phyloP scores from a whole-genome alignment of 2,329 filamentous ascomycete genomes.

The Macroventuria anomochaeta region DNA sequence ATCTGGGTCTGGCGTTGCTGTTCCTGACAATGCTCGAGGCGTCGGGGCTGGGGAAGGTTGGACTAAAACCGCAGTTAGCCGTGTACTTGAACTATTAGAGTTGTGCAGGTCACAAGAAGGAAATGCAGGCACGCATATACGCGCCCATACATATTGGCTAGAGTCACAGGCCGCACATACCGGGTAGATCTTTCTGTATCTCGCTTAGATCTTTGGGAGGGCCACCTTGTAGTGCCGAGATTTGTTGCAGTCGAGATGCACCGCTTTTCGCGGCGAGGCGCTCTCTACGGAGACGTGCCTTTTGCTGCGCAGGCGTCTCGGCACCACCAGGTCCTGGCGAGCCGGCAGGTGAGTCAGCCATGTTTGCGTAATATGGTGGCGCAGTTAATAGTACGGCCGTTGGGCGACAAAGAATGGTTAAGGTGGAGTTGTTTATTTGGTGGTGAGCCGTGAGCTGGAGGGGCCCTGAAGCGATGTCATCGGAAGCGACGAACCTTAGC shows the following conservation, averaged over 20 bases:
- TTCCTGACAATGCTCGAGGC: constrained; percentile 31
- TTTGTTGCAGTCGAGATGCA: constrained; percentile 73
- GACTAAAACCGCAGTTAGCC: constrained; percentile 34
- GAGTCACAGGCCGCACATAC: constrained; percentile 22
- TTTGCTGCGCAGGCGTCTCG: constrained; percentile 56
- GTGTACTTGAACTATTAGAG: constrained; percentile 1
- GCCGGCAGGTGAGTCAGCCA: constrained; percentile 35
- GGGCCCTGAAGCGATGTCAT: constrained; percentile 11
- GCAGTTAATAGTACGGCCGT: background rate
- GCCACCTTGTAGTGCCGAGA: constrained; percentile 72
- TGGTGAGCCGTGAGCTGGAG: constrained; percentile 10
- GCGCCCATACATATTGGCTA: background rate
- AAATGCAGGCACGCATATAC: constrained; percentile 1
- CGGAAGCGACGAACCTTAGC: constrained; percentile 1
- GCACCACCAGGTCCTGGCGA: constrained; percentile 23
- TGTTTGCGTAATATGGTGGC: constrained; percentile 10
- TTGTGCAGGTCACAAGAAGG: background rate
- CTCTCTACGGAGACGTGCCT: constrained; percentile 78
- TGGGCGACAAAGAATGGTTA: background rate
- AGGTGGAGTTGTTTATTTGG: constrained; percentile 5
- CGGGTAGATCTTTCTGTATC: constrained; percentile 43
- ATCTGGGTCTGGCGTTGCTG: constrained; percentile 63
- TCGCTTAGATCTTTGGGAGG: constrained; percentile 44
- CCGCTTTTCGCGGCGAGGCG: constrained; percentile 80
- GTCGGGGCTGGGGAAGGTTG: constrained; percentile 31